Evolutionary conservation across 2,329 filamentous ascomycete genomes (phyloP), one percentile per base, ranked within the genome.

Genomic region (Achaetomium macrosporum): DNA sequence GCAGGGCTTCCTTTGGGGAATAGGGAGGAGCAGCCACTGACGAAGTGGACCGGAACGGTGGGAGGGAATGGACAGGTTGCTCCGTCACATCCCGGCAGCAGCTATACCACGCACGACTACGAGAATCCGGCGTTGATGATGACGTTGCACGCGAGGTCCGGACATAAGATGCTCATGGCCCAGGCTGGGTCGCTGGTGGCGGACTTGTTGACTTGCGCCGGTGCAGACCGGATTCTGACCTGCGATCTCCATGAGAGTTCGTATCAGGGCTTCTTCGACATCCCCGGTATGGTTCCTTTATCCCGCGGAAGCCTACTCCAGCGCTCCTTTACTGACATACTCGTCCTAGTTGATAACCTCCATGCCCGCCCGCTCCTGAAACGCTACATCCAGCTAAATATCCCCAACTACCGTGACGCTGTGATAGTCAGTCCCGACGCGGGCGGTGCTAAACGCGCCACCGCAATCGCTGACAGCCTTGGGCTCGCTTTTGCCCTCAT

Each of bases 91-190:
- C 10, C 16, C 3, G 31, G 37, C 30, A 49, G 36, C 35, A 49
- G 36, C 35, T 82, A 78, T 65, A 82, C 81, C 2, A 83, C 79
- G 35, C 83, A 88, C 63, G 85, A 88, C 61, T 79, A 82, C 60
- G 78, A 82, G 63, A 83, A 82, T 64, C 75, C 76, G 47, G 70
- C 73, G 29, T 75, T 79, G 49, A 70, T 81, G 57, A 77, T 76
- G 57, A 77, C 77, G 63, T 76, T 86, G 67, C 82, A 90, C 68
- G 83, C 88, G 16, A 91, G 92, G 67, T 88, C 91, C 9, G 93
- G 93, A 44, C 99, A 99, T 70, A 93, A 93, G 75, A 90, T 96
- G 73, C 97, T 93, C 93, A 91, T 97, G 57, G 93, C 93, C 17
- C 93, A 97, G 73, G 91, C 93, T 37, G 93, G 93, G 55, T 97